Evolutionary conservation across 495 filamentous ascomycete genomes (phyloP).

Genomic region (Rhypophila decipiens): DNA sequence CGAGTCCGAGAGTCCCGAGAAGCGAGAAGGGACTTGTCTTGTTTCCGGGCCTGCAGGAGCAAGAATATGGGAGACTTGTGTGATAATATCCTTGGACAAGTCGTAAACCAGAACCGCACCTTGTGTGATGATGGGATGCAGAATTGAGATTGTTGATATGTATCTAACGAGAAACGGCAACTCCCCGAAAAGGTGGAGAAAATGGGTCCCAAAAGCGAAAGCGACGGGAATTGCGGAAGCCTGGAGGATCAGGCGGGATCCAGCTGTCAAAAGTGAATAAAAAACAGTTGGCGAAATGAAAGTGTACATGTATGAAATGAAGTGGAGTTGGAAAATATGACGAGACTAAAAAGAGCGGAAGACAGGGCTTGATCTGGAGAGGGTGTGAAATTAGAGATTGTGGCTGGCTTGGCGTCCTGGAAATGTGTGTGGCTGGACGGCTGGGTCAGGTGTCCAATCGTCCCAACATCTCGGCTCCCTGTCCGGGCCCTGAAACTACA

Average conservation of each 20-base stretch:
- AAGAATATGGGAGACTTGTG: no score
- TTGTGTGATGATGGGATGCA: no score
- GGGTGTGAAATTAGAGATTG: conserved; percentile 22
- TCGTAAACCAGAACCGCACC: no score
- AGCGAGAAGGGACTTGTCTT: no score
- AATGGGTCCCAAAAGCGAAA: no score
- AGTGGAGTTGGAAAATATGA: neutral
- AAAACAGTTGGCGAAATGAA: neutral
- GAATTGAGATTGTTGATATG: no score
- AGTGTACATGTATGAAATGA: neutral
- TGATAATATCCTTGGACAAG: no score
- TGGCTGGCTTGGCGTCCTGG: conserved; percentile 1
- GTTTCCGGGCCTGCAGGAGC: neutral
- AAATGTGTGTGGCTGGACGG: neutral
- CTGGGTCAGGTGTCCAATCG: neutral
- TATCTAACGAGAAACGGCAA: no score
- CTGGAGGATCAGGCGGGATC: neutral
- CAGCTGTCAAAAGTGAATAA: neutral
- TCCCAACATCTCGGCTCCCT: neutral
- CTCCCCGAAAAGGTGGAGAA: no score
- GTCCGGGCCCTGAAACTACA: no score
- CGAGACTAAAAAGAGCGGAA: no score
- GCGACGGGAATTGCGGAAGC: no score
- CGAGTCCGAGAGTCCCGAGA: neutral
- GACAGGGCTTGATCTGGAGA: neutral